Percentiles rank a stretch among this genome's conserved stretches.
Evolutionary conservation across 306 rosid genomes (phyloP).

Genomic region (Casuarina equisetifolia): DNA sequence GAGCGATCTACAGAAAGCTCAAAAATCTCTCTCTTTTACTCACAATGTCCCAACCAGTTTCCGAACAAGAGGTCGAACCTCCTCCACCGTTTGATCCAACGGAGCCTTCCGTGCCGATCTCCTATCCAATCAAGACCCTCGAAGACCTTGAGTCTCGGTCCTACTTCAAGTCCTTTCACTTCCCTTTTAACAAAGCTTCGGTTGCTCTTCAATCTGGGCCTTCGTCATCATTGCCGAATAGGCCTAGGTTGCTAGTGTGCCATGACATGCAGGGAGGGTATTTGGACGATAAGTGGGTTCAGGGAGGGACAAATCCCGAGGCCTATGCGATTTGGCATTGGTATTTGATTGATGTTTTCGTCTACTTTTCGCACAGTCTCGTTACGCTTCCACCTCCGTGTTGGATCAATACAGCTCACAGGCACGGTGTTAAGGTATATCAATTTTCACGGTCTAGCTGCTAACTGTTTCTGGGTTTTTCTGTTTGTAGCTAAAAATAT

Average conservation of each 20-base stretch:
- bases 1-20: conserved; percentile 5
- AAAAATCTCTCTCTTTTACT: conserved; percentile 14
- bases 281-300: conserved; percentile 80
- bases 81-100: conserved; percentile 62
- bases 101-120: conserved; percentile 62
- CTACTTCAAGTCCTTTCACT: conserved; percentile 83
- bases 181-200: conserved; percentile 71
- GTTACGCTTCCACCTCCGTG: conserved; percentile 91
- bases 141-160: conserved; percentile 64
- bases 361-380: conserved; percentile 77
- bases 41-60: conserved; percentile 38
- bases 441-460: not conserved
- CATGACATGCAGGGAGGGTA: conserved; percentile 95
- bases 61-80: conserved; percentile 18
- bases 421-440: conserved; percentile 86
- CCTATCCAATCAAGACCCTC: conserved; percentile 86
- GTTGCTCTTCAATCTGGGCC: conserved; percentile 39
- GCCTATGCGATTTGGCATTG: conserved; percentile 92
- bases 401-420: conserved; percentile 80
- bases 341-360: conserved; percentile 85
- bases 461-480: conserved; percentile 5
- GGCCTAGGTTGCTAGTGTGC: conserved; percentile 80
- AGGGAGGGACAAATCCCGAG: conserved; percentile 73
- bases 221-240: conserved; percentile 44
- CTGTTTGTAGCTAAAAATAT: not conserved